Base-by-base conservation (phyloP, 441 rosid species). In the Omphalea diandra region DNA sequence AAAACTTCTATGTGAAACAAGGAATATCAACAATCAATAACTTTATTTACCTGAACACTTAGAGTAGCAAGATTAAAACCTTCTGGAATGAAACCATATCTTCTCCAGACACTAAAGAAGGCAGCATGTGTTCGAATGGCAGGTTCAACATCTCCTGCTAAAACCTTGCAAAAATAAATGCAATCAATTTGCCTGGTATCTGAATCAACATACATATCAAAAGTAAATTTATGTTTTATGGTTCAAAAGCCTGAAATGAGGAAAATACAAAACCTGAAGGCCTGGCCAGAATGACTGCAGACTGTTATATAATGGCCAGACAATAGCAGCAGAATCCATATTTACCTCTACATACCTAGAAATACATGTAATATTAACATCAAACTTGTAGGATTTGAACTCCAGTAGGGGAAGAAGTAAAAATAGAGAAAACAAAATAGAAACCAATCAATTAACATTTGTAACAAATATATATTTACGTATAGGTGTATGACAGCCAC, bases 281-380 rank as follows among this genome's bases (percentile, higher is more conserved):
- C 99, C 98, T 0, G 99, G 99, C 99, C 99, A 95, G 83, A 95
- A 95, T 71, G 99, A 98, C 86, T 95, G 99, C 82, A 95, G 86
- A 80, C 99, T 95, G 82, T 93, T 95, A 72, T 93, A 95, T 66
- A 95, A 74, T 49, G 97, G 98, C 98, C 98, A 95, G 58, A 95
- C 99, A 63, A 95, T 89, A 74, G 96, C 95, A 75, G 88, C 98
- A 38, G 99, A 95, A 81, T 95, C 99, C 99, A 93, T 95, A 80
- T 95, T 95, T 74, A 95, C 98, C 78, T 95, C 99, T 40, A 95
- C 98, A 82, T 95, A 95, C 98, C 99, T 95, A 74, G 53, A 77
- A 41, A 66, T 20, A 60, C 32, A 71, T 22, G 29, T n/a, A 66
- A 36, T 69, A 6, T 35, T 58, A 78, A 74, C 47, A 77, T 67